Evolutionary conservation across 495 filamentous ascomycete genomes (phyloP), one percentile per base, ranked within the genome.

Genomic region (Durotheca rogersii): DNA sequence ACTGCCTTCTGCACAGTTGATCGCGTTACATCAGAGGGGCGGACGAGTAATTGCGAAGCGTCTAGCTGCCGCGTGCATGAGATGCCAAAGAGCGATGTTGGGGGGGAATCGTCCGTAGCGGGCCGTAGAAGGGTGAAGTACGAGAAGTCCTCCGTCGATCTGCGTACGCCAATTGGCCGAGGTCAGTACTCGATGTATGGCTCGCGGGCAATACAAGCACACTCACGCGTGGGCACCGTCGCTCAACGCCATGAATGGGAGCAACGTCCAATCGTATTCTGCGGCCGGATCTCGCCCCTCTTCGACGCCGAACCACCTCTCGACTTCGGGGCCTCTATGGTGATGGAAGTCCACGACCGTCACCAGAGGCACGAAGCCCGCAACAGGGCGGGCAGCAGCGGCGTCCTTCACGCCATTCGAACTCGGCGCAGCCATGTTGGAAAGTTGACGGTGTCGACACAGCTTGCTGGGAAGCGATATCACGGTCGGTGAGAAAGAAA

Each of bases 1-100:
- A 98, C 90, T 6, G 93, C 93, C 70, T 98, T 98, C 66, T 98
- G 93, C 21, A 98, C 93, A 2, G 93, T 96, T 39, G 88, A 93
- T 48, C 93, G 79, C 6, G 93, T 98, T 43, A 97, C 93, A 41
- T 97, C 94, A 19, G 87, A 75, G 1, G 90, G 85, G 35, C 88
- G 79, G 56, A 87, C 79, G 41, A 88, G 75, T 44, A 98, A 76
- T 49, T 85, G 74, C 17, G 79, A 83, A 7, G 91, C 79, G 58
- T 95, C 88, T 50, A 98, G 76, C 70, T 97, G 93, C 41, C 92
- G 79, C 11, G 90, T 95, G 66, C 93, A 98, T 7, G 91, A 87
- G 58, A 98, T 97, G 50, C 93, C 93, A 68, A 98, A 97, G 16
- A 97, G 82, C 20, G 89, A 95, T 0, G 88, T 91, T 2, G 85